Percentiles rank a stretch among this genome's conserved stretches.
phyloP scores from a whole-genome alignment of 352 stramenopile genomes.

The Phytophthora uliginosa region DNA sequence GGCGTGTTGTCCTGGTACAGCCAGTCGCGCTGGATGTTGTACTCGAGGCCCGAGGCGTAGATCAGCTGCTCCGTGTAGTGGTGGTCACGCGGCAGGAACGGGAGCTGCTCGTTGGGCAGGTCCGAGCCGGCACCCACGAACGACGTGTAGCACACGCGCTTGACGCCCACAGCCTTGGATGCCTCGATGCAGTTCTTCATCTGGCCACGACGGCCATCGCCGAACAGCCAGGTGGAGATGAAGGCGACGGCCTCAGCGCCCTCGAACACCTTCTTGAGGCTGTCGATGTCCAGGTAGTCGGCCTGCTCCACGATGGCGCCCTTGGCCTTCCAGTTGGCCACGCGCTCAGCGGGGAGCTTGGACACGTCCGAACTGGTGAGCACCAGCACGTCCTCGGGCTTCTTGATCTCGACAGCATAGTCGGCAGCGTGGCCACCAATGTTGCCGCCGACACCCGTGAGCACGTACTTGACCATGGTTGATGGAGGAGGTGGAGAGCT shows the following conservation, averaged over 20 bases:
- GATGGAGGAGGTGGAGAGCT: not conserved
- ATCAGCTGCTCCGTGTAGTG: constrained; percentile 30
- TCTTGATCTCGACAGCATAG: constrained; percentile 32
- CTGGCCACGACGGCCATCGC: constrained; percentile 22
- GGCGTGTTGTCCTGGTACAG: constrained; percentile 33
- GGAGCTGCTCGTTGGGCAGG: constrained; percentile 23
- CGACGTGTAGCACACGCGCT: constrained; percentile 29
- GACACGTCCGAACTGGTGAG: constrained; percentile 1
- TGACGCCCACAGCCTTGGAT: constrained; percentile 22
- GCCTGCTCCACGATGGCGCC: constrained; percentile 2
- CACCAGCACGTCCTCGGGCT: constrained; percentile 31
- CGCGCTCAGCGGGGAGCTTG: not conserved
- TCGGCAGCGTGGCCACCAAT: constrained; percentile 34
- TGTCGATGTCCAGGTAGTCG: constrained; percentile 12
- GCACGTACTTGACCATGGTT: constrained; percentile 43
- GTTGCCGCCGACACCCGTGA: constrained; percentile 38
- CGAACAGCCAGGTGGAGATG: constrained; percentile 28
- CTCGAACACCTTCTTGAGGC: constrained; percentile 27
- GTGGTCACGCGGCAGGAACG: constrained; percentile 30
- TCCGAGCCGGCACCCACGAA: constrained; percentile 22
- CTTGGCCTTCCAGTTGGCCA: not conserved
- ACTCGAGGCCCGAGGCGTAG: constrained; percentile 27
- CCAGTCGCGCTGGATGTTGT: constrained; percentile 38
- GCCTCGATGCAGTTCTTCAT: constrained; percentile 25
- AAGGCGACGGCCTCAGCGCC: constrained; percentile 28